phyloP scores from a whole-genome alignment of 2,329 filamentous ascomycete genomes.

The Fusarium sp. region DNA sequence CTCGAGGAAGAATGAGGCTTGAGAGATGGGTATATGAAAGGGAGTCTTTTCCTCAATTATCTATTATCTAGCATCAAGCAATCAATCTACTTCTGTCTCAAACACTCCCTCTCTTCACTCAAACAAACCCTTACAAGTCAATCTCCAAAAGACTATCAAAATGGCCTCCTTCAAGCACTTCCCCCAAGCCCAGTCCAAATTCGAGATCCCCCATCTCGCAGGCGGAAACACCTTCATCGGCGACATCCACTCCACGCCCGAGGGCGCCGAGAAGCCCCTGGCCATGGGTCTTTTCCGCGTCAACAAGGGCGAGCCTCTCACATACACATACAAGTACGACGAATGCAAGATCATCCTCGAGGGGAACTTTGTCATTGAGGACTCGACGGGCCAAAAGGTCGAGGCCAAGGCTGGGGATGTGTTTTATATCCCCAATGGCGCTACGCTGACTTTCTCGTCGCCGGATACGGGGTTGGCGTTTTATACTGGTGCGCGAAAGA shows the following conservation, averaged over 20 bases:
- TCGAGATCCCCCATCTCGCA: constrained; percentile 71
- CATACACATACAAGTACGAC: constrained; percentile 75
- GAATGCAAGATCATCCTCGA: constrained; percentile 80
- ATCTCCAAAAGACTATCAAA: constrained; percentile 6
- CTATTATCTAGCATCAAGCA: background rate
- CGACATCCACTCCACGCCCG: constrained; percentile 67
- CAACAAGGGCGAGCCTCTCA: constrained; percentile 72
- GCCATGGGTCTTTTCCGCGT: constrained; percentile 73
- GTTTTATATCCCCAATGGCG: constrained; percentile 74
- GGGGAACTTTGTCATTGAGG: constrained; percentile 71
- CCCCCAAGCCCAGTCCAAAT: constrained; percentile 65
- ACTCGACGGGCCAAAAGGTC: constrained; percentile 68
- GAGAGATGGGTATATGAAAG: constrained; percentile 22
- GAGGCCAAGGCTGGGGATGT: constrained; percentile 70
- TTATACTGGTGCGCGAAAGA: constrained; percentile 57
- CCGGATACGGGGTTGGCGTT: constrained; percentile 69
- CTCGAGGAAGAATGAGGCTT: background rate
- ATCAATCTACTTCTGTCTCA: background rate
- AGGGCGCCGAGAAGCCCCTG: constrained; percentile 67
- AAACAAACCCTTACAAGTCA: background rate
- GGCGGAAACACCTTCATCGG: constrained; percentile 75
- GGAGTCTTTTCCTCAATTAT: background rate
- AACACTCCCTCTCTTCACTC: background rate
- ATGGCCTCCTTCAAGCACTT: constrained; percentile 61
- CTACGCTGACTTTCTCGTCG: constrained; percentile 73